phyloP scores from a whole-genome alignment of 2,329 filamentous ascomycete species.

The Epichloe sylvatica region DNA sequence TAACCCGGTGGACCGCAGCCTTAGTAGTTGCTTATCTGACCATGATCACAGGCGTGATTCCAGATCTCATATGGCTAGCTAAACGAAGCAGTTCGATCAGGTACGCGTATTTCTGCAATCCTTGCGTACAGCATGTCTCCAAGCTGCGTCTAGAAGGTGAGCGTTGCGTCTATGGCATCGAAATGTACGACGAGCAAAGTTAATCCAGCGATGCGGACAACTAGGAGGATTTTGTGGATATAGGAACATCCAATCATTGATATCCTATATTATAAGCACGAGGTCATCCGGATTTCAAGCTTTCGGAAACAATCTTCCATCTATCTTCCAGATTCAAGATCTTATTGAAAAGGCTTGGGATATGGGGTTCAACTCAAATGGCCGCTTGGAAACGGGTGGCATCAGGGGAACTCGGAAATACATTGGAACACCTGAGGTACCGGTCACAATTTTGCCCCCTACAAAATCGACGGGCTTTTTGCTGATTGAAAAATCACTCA shows the following conservation, averaged over 20 bases:
- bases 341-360: conserved; percentile 84
- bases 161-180: not conserved
- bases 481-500: not conserved
- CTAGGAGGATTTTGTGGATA: conserved; percentile 85
- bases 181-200: not conserved
- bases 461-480: not conserved
- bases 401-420: conserved; percentile 85
- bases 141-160: conserved; percentile 63
- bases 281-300: conserved; percentile 40
- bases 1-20: not conserved
- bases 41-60: conserved; percentile 37
- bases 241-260: conserved; percentile 83
- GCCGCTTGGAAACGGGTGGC: conserved; percentile 70
- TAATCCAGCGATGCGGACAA: not conserved
- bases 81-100: conserved; percentile 47
- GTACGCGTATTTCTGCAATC: conserved; percentile 67
- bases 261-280: conserved; percentile 59
- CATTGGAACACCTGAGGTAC: conserved; percentile 81
- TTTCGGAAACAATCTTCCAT: conserved; percentile 51
- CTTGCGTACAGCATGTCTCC: conserved; percentile 62
- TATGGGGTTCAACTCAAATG: conserved; percentile 60
- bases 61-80: conserved; percentile 48
- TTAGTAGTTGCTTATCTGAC: not conserved
- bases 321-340: conserved; percentile 72
- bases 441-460: not conserved